Percentiles rank a stretch among this genome's conserved stretches.
Evolutionary conservation across 208 protist genomes (phyloP).

Genomic region (Angomonas ambiguus): DNA sequence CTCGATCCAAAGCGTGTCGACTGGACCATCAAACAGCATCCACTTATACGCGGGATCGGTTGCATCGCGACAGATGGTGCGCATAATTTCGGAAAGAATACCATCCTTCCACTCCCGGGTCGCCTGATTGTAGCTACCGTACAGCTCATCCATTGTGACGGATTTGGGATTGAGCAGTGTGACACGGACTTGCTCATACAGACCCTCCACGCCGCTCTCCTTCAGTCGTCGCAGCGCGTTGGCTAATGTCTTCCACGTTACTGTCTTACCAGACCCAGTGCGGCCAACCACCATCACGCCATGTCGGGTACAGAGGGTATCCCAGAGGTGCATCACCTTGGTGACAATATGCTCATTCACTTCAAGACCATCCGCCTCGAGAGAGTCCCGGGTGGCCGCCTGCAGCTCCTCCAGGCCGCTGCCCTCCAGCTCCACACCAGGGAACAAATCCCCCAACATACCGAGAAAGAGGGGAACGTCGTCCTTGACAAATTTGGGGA

Average conservation of each 20-base stretch:
- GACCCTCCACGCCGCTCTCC: constrained; percentile 73
- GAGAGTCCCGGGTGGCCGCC: constrained; percentile 70
- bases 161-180: constrained; percentile 97
- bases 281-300: constrained; percentile 98
- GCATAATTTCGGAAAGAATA: constrained; percentile 94
- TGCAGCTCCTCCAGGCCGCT: constrained; percentile 80
- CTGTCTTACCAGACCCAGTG: constrained; percentile 94
- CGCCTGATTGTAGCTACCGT: constrained; percentile 95
- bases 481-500: constrained; percentile 96
- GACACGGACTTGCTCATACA: constrained; percentile 85
- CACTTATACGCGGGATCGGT: constrained; percentile 94
- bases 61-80: constrained; percentile 89
- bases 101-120: constrained; percentile 98
- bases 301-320: constrained; percentile 95
- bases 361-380: constrained; percentile 72
- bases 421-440: constrained; percentile 80
- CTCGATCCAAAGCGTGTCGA: constrained; percentile 99
- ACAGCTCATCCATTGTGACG: constrained; percentile 96
- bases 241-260: constrained; percentile 90
- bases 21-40: constrained; percentile 98
- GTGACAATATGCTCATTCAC: constrained; percentile 79
- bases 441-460: constrained; percentile 97
- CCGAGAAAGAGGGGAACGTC: constrained; percentile 95
- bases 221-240: constrained; percentile 77
- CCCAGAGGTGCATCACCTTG: constrained; percentile 95